These are phyloP conservation scores for Hypomyces rosellus DNA, from an alignment of 2,329 filamentous ascomycete genomes.

Conservation along the genomic window DNA sequence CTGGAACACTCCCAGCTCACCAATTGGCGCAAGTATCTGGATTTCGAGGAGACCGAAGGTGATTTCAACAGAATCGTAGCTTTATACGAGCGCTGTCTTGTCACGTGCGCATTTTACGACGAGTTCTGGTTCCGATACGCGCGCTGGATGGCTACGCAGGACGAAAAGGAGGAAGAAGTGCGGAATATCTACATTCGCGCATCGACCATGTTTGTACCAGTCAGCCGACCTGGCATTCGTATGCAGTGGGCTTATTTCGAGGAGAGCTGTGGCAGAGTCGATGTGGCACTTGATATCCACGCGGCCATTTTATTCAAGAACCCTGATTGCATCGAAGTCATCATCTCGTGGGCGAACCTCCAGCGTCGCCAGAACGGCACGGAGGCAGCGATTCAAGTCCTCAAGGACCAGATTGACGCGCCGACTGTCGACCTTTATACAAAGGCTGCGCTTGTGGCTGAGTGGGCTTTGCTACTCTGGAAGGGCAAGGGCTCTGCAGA, in stretches of 20 bases:
- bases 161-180: conserved; percentile 79
- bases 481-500: conserved; percentile 75
- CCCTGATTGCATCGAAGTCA: conserved; percentile 79
- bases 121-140: conserved; percentile 98
- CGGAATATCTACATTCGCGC: conserved; percentile 89
- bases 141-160: conserved; percentile 81
- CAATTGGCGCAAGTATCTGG: conserved; percentile 95
- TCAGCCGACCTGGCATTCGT: conserved; percentile 75
- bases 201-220: conserved; percentile 76
- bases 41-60: conserved; percentile 86
- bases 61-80: conserved; percentile 69
- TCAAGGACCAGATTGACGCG: conserved; percentile 73
- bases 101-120: conserved; percentile 90
- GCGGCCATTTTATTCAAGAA: conserved; percentile 68
- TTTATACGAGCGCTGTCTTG: conserved; percentile 88
- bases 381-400: conserved; percentile 76
- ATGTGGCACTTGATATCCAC: conserved; percentile 79
- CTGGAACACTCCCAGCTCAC: conserved; percentile 76
- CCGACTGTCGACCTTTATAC: conserved; percentile 66
- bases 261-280: conserved; percentile 70
- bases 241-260: conserved; percentile 94
- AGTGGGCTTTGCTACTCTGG: conserved; percentile 84
- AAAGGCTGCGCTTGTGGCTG: conserved; percentile 79
- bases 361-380: conserved; percentile 77
- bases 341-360: conserved; percentile 81